phyloP scores from a whole-genome alignment of 257 asterid genomes.

The Rubia yunnanensis region DNA sequence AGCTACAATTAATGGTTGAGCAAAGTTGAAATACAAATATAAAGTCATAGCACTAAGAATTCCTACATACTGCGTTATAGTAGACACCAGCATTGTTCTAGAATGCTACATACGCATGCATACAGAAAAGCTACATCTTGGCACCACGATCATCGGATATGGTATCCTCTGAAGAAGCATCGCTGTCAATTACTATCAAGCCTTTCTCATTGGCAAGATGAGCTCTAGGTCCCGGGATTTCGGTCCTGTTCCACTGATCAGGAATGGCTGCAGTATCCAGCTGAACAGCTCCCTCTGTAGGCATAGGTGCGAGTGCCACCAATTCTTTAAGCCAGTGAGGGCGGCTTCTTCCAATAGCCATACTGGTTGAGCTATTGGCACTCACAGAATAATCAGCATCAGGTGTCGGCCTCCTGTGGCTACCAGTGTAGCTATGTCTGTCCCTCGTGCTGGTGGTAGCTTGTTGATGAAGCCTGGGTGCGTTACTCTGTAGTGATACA shows the following conservation, averaged over 20 bases:
- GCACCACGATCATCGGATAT: conserved; percentile 45
- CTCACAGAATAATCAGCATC: conserved; percentile 21
- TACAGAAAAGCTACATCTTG: conserved; percentile 10
- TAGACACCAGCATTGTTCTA: conserved; percentile 3
- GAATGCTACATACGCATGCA: not conserved
- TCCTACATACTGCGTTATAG: not conserved
- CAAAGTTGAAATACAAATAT: too few species aligned
- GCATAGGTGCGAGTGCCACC: conserved; percentile 29
- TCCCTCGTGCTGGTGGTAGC: conserved; percentile 16
- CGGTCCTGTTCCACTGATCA: conserved; percentile 7
- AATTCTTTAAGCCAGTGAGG: conserved; percentile 66
- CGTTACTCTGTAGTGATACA: conserved; percentile 3
- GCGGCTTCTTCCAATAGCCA: conserved; percentile 17
- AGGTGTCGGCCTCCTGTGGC: conserved; percentile 11
- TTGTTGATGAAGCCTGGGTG: conserved; percentile 16
- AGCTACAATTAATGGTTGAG: too few species aligned
- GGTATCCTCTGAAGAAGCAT: conserved; percentile 76
- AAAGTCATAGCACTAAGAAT: not conserved
- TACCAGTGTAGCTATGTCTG: conserved; percentile 9
- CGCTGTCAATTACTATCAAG: conserved; percentile 44
- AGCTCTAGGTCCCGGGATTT: not conserved
- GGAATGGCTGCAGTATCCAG: conserved; percentile 2
- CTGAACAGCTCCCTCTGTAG: conserved; percentile 7
- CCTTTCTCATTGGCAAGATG: conserved; percentile 20
- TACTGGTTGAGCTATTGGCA: conserved; percentile 10